A percentile compares a stretch with the other conserved stretches of the same genome.
Conservation (phyloP, 2,329 filamentous ascomycete species). For the Pyrenochaeta sp. region DNA sequence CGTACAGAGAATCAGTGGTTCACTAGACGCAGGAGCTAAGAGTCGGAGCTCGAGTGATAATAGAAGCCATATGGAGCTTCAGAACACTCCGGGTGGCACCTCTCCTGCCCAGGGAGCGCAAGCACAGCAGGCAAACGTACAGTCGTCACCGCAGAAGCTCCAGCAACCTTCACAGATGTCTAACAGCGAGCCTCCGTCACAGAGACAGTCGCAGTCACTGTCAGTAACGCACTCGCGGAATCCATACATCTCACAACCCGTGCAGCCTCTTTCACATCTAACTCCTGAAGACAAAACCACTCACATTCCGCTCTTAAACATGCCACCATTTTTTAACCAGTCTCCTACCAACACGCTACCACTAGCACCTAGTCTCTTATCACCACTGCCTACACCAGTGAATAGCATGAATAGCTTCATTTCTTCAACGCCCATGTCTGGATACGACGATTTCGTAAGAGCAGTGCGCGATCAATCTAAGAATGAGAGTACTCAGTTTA, state of each 20-base stretch:
- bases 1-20: conserved; percentile 37
- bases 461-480: conserved; percentile 53
- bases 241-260: conserved; percentile 41
- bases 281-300: conserved; percentile 45
- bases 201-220: conserved; percentile 45
- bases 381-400: conserved; percentile 49
- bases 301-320: conserved; percentile 35
- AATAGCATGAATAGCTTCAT: conserved; percentile 52
- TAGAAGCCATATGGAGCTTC: conserved; percentile 40
- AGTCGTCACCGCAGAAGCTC: conserved; percentile 31
- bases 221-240: conserved; percentile 43
- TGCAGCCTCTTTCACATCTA: conserved; percentile 40
- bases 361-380: conserved; percentile 43
- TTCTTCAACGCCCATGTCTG: conserved; percentile 56
- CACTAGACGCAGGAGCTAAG: conserved; percentile 25
- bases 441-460: conserved; percentile 56
- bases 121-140: conserved; percentile 32
- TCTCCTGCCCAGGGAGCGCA: conserved; percentile 44
- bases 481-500: conserved; percentile 55
- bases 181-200: conserved; percentile 24
- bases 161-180: conserved; percentile 21
- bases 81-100: conserved; percentile 42
- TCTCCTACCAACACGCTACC: conserved; percentile 46
- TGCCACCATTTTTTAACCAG: conserved; percentile 53
- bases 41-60: conserved; percentile 48